phyloP scores from a whole-genome alignment of 345 rosid genomes.

The Iberis pinnata region DNA sequence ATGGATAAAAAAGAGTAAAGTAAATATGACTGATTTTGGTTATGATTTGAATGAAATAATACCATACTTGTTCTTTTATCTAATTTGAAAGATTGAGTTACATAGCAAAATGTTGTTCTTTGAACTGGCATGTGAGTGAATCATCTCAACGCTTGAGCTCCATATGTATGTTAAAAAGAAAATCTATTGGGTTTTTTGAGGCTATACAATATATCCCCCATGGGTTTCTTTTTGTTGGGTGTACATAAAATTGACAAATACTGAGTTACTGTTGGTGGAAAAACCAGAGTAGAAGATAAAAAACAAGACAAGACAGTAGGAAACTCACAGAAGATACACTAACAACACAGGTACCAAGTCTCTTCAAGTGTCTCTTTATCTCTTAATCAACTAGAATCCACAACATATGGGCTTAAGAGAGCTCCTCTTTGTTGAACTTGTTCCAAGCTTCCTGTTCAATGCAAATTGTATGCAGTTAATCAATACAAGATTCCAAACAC shows the following conservation, averaged over 20 bases:
- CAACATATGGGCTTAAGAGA: conserved; percentile 17
- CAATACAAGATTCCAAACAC: background rate
- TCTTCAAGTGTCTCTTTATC: conserved; percentile 18
- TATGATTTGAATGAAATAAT: no score
- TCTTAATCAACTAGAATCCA: conserved; percentile 15
- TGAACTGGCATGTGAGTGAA: no score
- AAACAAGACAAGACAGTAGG: conserved; percentile 7
- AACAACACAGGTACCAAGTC: conserved; percentile 19
- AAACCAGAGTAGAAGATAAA: background rate
- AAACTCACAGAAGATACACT: conserved; percentile 18
- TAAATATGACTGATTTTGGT: no score
- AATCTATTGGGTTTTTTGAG: no score
- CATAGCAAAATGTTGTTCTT: no score
- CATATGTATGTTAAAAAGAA: no score
- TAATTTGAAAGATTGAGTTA: no score
- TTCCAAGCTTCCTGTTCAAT: conserved; percentile 36
- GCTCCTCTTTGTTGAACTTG: conserved; percentile 38
- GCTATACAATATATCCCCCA: no score
- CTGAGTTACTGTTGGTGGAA: background rate
- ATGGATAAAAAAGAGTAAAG: no score
- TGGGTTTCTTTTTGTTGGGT: background rate
- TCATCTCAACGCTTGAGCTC: no score
- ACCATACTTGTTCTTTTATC: no score
- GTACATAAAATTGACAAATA: conserved; percentile 16
- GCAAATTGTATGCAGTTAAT: no score